Base-by-base conservation (phyloP, 176 grass and related monocot species). In the Elaeis guineensis region DNA sequence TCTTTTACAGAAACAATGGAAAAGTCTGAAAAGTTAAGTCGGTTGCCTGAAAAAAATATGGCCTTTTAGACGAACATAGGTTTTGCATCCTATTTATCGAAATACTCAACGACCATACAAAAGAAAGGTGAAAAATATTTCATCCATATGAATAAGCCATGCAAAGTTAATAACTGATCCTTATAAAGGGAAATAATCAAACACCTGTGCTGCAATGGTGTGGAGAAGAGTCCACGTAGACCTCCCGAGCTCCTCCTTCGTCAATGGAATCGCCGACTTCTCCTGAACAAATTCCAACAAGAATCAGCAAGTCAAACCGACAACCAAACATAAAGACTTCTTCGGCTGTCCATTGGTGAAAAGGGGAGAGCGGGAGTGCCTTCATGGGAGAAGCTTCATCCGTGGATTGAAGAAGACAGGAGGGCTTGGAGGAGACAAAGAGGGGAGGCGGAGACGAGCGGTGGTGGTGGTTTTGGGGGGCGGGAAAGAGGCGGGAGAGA, bases 181-280 rank as follows among this genome's bases (percentile, higher is more conserved):
- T 44, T 44, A 12, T 44, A 76, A 54, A 82, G 83, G 25, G 52
- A 71, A 70, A 70, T 65, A 54, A 86, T 51, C 67, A 51, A 78
- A 79, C 84, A 98, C 93, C 84, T 92, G 88, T 51, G 84, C 82
- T 28, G 88, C 88, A 63, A 92, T 77, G 67, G 59, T 79, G 69
- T 98, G 93, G 8, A 98, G 93, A 63, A 98, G 64, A 72, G 89
- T 98, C 93, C 93, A 98, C 16, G 93, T 89, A 51, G 79, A 76
- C 54, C 88, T 75, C 20, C 93, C 93, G 22, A 98, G 73, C 67
- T 92, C 93, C 79, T 83, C 84, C 75, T 86, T 98, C 12, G 84
- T 98, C 73, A 98, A 73, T 3, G 84, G 84, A 62, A 39, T 72
- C 48, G 67, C 74, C 64, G 75, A 63, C 72, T 83, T 92, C 59